phyloP scores from a whole-genome alignment of 306 rosid genomes.

The Begonia fuchsioides region DNA sequence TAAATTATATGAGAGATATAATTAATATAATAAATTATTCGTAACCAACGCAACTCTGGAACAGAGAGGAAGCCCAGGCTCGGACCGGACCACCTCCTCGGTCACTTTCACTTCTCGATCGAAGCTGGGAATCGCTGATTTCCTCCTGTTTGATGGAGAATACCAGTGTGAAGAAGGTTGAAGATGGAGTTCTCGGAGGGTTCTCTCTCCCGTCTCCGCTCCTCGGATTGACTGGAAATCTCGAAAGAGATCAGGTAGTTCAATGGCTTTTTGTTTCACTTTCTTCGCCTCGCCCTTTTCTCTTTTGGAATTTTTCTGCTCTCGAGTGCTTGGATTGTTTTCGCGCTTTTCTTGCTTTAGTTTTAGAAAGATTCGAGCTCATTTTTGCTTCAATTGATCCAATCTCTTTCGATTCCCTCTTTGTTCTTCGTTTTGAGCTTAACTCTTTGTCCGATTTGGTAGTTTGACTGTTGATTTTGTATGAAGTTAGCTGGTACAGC shows the following conservation, averaged over 20 bases:
- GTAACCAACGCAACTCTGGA: slow-evolving; percentile 13
- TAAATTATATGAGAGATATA: too few species aligned
- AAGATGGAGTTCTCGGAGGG: slow-evolving; percentile 39
- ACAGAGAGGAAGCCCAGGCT: slow-evolving; percentile 3
- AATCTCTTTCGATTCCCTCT: too few species aligned
- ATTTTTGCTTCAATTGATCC: too few species aligned
- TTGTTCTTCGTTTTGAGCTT: too few species aligned
- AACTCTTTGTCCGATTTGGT: too few species aligned
- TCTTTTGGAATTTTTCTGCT: neutral
- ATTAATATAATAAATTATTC: too few species aligned
- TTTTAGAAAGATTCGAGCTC: too few species aligned
- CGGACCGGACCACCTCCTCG: too few species aligned
- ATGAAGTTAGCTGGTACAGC: too few species aligned
- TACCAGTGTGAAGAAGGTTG: slow-evolving; percentile 19
- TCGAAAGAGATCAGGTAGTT: slow-evolving; percentile 72
- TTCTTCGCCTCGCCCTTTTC: neutral
- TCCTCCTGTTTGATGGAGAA: slow-evolving; percentile 29
- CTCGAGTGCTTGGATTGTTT: too few species aligned
- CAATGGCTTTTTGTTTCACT: neutral
- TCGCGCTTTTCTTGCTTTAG: too few species aligned
- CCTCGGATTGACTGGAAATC: slow-evolving; percentile 73
- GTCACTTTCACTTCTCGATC: neutral
- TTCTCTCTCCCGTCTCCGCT: slow-evolving; percentile 61
- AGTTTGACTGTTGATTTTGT: too few species aligned
- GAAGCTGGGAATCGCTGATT: neutral